These are phyloP conservation scores for Aureobasidium sp. DNA, from an alignment of 2,329 filamentous ascomycete genomes.

Conservation along the genomic window DNA sequence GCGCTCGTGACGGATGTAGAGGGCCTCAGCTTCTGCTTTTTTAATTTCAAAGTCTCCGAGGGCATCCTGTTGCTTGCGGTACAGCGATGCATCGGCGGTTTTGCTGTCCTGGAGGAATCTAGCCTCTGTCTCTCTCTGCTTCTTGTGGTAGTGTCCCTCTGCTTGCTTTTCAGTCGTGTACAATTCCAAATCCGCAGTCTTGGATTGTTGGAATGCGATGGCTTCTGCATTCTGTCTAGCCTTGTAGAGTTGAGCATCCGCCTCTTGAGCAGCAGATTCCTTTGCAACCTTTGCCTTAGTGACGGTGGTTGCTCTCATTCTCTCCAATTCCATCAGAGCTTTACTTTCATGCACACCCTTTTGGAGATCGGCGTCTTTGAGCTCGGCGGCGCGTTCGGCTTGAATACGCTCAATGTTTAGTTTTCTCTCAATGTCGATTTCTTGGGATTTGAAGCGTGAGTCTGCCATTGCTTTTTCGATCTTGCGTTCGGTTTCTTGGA, in stretches of 20 bases:
- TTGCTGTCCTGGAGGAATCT: constrained; percentile 27
- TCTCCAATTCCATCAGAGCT: constrained; percentile 71
- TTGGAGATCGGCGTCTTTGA: constrained; percentile 71
- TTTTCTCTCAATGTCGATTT: constrained; percentile 64
- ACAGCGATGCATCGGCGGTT: constrained; percentile 39
- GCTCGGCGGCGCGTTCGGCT: constrained; percentile 64
- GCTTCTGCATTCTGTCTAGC: constrained; percentile 39
- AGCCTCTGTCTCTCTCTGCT: constrained; percentile 31
- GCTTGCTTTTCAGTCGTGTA: constrained; percentile 44
- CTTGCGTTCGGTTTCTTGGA: constrained; percentile 76
- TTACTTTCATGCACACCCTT: constrained; percentile 68
- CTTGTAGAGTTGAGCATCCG: constrained; percentile 48
- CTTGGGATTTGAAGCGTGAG: constrained; percentile 64
- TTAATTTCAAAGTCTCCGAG: constrained; percentile 32
- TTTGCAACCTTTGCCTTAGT: constrained; percentile 65
- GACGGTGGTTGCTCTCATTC: constrained; percentile 67
- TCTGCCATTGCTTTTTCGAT: constrained; percentile 73
- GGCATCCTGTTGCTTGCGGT: constrained; percentile 35
- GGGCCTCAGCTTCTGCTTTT: constrained; percentile 51
- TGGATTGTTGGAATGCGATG: constrained; percentile 51
- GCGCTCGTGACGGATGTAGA: constrained; percentile 53
- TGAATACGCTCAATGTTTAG: constrained; percentile 69
- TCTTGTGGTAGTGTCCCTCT: constrained; percentile 45
- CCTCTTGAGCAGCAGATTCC: constrained; percentile 60
- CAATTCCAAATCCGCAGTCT: constrained; percentile 47